Evolutionary conservation across 305 asterid species (phyloP), one percentile per base, ranked within the genome.

Genomic region (Fraxinus ornus): DNA sequence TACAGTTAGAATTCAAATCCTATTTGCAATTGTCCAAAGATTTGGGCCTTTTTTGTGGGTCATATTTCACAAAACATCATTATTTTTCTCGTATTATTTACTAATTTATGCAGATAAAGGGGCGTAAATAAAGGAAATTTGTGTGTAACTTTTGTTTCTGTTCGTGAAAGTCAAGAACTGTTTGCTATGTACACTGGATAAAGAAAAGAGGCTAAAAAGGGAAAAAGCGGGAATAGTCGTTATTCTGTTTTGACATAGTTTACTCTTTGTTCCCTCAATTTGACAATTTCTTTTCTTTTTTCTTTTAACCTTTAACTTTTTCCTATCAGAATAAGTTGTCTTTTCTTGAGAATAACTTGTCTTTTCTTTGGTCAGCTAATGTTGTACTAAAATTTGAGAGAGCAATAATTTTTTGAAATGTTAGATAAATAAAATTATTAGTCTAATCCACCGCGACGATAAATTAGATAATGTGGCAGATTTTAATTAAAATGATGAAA

Each of bases 1-100:
- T 66, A 88, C 90, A 89, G 68, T 52, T 88, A 74, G 88, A 81
- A 87, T 82, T 83, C 94, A 93, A 81, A 84, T 84, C 89, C 88
- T 79, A 81, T 86, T 84, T 86, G 90, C 92, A 92, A 89, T 84
- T 88, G 90, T 87, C 92, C 91, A 85, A 85, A 85, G 77, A 49
- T 83, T 73, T 68, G 91, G 92, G 83, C 89, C 89, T 90, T 84
- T 77, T 73, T 22, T 83, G 95, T 90, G 93, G 94, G 95, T 82
- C 97, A 84, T 76, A 83, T 8, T 26, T 76, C 60, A 4, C 77
- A 75, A 81, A 57, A 84, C 19, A 81, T 66, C 77, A 86, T 70
- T 71, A 75, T n/a, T 35, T 32, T 64, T 81, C 64, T 72, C 57
- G 64, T 47, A 75, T 76, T 82, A 44, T 80, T 36, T 81, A 79